phyloP scores from a whole-genome alignment of 345 rosid species.

The Rubroshorea leprosula region DNA sequence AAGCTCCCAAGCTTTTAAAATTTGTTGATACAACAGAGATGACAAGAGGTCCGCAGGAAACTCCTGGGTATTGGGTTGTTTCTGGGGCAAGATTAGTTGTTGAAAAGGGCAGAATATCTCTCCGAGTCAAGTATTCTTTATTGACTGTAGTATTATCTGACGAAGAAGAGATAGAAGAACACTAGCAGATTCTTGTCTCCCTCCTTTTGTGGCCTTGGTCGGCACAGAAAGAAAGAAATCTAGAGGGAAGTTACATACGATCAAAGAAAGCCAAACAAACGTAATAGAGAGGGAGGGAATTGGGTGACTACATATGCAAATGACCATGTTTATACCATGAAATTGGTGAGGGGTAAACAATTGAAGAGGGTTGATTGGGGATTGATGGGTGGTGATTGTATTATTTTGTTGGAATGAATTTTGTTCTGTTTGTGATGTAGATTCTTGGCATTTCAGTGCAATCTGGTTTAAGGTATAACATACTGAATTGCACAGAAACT shows the following conservation, averaged over 20 bases:
- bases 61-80: constrained; percentile 95
- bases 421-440: constrained; percentile 5
- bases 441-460: neutral
- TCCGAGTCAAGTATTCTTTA: constrained; percentile 84
- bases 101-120: constrained; percentile 85
- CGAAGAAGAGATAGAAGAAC: constrained; percentile 37
- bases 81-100: constrained; percentile 82
- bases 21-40: constrained; percentile 89
- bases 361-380: too few relatives aligned
- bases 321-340: neutral
- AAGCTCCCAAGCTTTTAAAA: constrained; percentile 81
- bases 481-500: too few relatives aligned
- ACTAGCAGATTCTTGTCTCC: neutral
- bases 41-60: constrained; percentile 85
- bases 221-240: neutral
- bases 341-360: neutral
- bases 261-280: neutral
- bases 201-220: too few relatives aligned
- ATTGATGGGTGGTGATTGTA: too few relatives aligned
- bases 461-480: neutral
- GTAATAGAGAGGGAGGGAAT: neutral
- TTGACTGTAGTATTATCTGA: constrained; percentile 54
- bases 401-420: constrained; percentile 15
- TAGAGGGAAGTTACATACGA: neutral
- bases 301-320: too few relatives aligned